Percentiles rank a stretch among this genome's conserved stretches.
phyloP scores from a whole-genome alignment of 2,329 filamentous ascomycete genomes.

The Fusarium odoratissimum region DNA sequence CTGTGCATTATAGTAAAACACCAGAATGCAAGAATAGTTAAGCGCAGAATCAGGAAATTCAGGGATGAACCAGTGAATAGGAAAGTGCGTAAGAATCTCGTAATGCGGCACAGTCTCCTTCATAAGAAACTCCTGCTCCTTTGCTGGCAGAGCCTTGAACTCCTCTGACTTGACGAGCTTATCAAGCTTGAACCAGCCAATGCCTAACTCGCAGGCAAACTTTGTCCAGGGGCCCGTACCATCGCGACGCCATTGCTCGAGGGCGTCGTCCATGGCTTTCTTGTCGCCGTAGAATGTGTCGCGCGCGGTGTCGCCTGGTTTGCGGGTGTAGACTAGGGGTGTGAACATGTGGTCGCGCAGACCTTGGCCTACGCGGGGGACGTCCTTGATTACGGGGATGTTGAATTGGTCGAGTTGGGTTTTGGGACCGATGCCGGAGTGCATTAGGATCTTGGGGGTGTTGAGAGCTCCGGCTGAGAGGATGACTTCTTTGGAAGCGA shows the following conservation, averaged over 20 bases:
- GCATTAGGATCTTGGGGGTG: constrained; percentile 57
- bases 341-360: constrained; percentile 56
- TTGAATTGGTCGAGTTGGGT: constrained; percentile 25
- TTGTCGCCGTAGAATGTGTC: constrained; percentile 58
- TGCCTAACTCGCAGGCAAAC: constrained; percentile 52
- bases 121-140: constrained; percentile 57
- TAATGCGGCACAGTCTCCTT: constrained; percentile 66
- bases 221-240: constrained; percentile 55
- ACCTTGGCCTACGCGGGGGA: constrained; percentile 54
- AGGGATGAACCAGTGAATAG: constrained; percentile 57
- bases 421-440: constrained; percentile 35
- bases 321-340: constrained; percentile 53
- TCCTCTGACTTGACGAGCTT: constrained; percentile 56
- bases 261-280: constrained; percentile 55
- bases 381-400: constrained; percentile 45
- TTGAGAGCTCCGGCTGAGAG: constrained; percentile 57
- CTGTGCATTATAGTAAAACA: constrained; percentile 66
- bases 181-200: constrained; percentile 59
- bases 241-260: constrained; percentile 60
- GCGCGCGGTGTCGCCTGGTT: constrained; percentile 55
- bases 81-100: constrained; percentile 63
- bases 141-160: constrained; percentile 60
- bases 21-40: constrained; percentile 57
- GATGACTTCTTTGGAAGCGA: constrained; percentile 56
- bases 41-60: constrained; percentile 50